phyloP scores from a whole-genome alignment of 495 filamentous ascomycete genomes.

The Diplogelasinospora grovesii region DNA sequence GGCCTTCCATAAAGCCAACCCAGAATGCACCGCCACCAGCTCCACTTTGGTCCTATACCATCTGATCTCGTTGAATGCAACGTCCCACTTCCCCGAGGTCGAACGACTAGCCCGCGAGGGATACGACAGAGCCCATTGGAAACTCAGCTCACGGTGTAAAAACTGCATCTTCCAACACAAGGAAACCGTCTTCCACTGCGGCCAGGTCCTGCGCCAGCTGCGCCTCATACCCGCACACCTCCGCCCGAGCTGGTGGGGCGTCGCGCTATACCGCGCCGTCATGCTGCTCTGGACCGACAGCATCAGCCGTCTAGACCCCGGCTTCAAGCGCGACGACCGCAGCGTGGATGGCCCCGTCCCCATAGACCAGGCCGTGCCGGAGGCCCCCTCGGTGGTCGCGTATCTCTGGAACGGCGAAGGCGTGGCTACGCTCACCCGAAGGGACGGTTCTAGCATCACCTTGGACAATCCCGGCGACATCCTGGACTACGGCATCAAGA shows the following conservation, averaged over 20 bases:
- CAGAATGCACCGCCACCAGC: constrained; percentile 32
- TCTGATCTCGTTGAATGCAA: constrained; percentile 53
- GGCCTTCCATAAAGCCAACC: constrained; percentile 25
- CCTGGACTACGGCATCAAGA: constrained; percentile 34
- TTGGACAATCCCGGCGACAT: constrained; percentile 35
- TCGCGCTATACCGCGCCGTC: constrained; percentile 45
- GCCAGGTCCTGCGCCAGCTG: constrained; percentile 50
- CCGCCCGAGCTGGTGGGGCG: constrained; percentile 49
- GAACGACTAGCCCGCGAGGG: constrained; percentile 52
- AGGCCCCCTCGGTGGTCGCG: constrained; percentile 28
- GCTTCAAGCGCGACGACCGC: constrained; percentile 20
- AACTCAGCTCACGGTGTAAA: constrained; percentile 39
- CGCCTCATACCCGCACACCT: constrained; percentile 35
- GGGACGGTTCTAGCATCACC: constrained; percentile 21
- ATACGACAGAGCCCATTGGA: constrained; percentile 41
- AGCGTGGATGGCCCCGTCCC: too few relatives aligned
- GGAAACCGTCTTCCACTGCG: constrained; percentile 53
- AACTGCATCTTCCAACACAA: constrained; percentile 48
- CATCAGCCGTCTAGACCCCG: constrained; percentile 27
- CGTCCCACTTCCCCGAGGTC: constrained; percentile 52
- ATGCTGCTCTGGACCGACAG: constrained; percentile 46
- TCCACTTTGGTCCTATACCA: constrained; percentile 59
- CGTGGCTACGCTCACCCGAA: constrained; percentile 30
- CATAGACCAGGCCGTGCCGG: constrained; percentile 33
- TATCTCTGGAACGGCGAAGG: constrained; percentile 35